Conservation (phyloP, 352 stramenopile genomes). For the Elongisporangium undulatum region DNA sequence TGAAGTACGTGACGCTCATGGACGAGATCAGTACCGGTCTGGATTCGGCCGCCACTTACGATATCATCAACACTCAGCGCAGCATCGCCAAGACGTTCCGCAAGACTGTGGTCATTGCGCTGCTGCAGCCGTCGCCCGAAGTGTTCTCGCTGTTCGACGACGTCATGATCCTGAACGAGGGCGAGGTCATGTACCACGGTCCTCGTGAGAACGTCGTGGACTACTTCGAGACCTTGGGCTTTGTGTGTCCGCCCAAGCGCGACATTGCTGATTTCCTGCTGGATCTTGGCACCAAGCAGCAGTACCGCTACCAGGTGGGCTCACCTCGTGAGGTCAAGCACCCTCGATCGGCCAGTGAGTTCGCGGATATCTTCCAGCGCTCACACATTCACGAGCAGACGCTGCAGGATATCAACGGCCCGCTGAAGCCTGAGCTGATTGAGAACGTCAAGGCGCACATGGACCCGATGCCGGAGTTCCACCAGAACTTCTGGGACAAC, state of each 20-base stretch:
- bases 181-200: constrained; percentile 35
- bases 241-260: constrained; percentile 16
- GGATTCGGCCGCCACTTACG: constrained; percentile 46
- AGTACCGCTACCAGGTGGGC: constrained; percentile 23
- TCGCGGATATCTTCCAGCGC: constrained; percentile 25
- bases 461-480: constrained; percentile 49
- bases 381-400: constrained; percentile 25
- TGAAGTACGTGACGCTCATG: constrained; percentile 62
- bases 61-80: constrained; percentile 50
- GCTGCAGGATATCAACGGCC: constrained; percentile 35
- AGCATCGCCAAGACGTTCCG: constrained; percentile 39
- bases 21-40: constrained; percentile 65
- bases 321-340: constrained; percentile 5
- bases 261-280: constrained; percentile 34
- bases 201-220: constrained; percentile 17
- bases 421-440: constrained; percentile 4
- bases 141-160: constrained; percentile 51
- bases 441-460: constrained; percentile 27
- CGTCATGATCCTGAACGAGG: constrained; percentile 44
- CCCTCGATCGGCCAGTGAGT: constrained; percentile 26
- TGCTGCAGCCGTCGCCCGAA: constrained; percentile 73
- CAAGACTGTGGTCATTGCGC: constrained; percentile 55
- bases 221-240: constrained; percentile 29
- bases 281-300: constrained; percentile 33
- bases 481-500: constrained; percentile 20